phyloP scores from a whole-genome alignment of 768 basidiomycete genomes.

The Melanogaster broomeanus region DNA sequence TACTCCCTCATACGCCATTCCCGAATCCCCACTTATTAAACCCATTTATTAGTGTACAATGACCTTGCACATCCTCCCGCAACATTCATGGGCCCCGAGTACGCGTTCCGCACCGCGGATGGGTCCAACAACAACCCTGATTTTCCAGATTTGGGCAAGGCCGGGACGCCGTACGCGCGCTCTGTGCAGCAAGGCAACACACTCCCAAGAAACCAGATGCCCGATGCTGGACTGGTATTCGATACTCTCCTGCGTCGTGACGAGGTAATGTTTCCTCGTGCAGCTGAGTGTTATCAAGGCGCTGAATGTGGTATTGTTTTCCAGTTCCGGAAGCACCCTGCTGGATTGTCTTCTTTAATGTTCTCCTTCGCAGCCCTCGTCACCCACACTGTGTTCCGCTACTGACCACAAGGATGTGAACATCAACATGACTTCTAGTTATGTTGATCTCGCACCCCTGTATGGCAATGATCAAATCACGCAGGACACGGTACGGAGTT shows the following conservation, averaged over 20 bases:
- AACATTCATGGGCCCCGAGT: conserved; percentile 49
- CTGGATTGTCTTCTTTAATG: conserved; percentile 71
- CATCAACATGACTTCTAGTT: conserved; percentile 72
- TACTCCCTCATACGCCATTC: not conserved
- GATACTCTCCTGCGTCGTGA: conserved; percentile 71
- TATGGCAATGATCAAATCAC: conserved; percentile 71
- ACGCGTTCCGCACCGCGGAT: conserved; percentile 59
- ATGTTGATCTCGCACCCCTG: conserved; percentile 74
- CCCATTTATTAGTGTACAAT: conserved; percentile 56
- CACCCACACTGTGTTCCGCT: conserved; percentile 77
- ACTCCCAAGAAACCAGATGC: conserved; percentile 48
- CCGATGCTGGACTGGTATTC: conserved; percentile 69
- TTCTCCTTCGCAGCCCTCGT: conserved; percentile 80
- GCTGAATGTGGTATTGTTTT: conserved; percentile 5
- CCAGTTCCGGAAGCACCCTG: conserved; percentile 71
- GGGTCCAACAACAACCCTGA: conserved; percentile 62
- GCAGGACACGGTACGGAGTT: conserved; percentile 54
- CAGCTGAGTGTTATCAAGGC: not conserved
- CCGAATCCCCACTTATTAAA: conserved; percentile 2
- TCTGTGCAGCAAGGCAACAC: conserved; percentile 54
- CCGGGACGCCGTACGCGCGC: conserved; percentile 67
- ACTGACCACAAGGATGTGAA: conserved; percentile 65
- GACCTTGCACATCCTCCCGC: conserved; percentile 78
- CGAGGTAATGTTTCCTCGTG: conserved; percentile 41
- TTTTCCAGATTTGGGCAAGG: conserved; percentile 56